A percentile compares a stretch with the other conserved stretches of the same genome.
Evolutionary conservation across 352 stramenopile species (phyloP).

Genomic region (Phytophthora pistaciae): DNA sequence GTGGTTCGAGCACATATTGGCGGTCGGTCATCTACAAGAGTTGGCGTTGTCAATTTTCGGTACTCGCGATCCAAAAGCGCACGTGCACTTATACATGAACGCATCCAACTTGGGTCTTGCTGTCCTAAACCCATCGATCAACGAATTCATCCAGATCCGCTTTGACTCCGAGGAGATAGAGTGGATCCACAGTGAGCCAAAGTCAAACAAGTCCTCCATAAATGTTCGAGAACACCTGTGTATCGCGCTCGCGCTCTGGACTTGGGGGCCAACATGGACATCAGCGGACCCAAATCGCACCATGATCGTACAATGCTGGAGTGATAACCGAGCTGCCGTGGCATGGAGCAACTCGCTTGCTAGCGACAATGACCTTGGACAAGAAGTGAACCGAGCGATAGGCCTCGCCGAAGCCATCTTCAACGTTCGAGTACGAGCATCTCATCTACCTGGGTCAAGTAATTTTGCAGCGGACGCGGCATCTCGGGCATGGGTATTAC

Average conservation of each 20-base stretch:
- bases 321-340: background rate
- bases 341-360: conserved; percentile 5
- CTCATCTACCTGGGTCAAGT: background rate
- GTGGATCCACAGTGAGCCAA: too few species aligned
- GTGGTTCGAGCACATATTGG: too few species aligned
- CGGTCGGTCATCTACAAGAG: too few species aligned
- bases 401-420: background rate
- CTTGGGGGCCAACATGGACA: background rate
- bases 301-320: background rate
- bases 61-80: too few species aligned
- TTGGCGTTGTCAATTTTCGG: too few species aligned
- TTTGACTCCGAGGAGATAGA: too few species aligned
- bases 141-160: too few species aligned
- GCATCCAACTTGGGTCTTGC: too few species aligned
- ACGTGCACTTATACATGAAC: too few species aligned
- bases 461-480: background rate
- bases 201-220: background rate
- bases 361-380: background rate
- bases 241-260: background rate
- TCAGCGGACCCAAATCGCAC: background rate
- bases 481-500: background rate
- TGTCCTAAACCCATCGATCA: too few species aligned
- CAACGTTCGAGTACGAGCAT: background rate
- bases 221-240: background rate
- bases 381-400: background rate